Percentiles rank a stretch among this genome's conserved stretches.
These are phyloP conservation scores for Beta macrorhiza DNA, from an alignment of 179 eudicot genomes.

Conservation along the genomic window DNA sequence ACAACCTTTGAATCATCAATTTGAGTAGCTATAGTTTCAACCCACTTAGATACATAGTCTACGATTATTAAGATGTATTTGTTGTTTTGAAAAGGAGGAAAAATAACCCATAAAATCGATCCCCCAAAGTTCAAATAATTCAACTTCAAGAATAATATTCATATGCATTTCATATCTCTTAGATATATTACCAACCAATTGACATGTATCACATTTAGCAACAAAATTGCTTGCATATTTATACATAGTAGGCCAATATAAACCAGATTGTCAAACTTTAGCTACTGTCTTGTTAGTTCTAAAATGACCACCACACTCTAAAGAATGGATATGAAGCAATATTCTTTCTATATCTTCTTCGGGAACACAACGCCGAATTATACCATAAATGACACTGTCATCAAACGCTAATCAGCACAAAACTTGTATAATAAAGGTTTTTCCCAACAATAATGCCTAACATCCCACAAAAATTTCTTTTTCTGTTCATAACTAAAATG, in stretches of 20 bases:
- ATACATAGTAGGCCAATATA: neutral
- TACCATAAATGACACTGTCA: neutral
- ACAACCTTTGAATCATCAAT: neutral
- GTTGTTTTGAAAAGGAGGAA: neutral
- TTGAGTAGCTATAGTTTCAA: neutral
- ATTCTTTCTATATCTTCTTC: neutral
- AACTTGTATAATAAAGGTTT: neutral
- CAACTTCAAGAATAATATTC: neutral
- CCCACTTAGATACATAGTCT: neutral
- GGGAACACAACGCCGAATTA: neutral
- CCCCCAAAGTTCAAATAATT: neutral
- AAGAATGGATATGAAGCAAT: neutral
- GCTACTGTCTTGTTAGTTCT: neutral
- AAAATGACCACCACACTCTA: neutral
- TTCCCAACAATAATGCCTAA: neutral
- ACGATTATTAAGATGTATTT: neutral
- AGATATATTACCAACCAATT: neutral
- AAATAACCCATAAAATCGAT: neutral
- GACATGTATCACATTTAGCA: neutral
- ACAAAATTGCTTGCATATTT: neutral
- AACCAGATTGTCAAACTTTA: neutral
- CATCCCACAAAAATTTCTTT: neutral
- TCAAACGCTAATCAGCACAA: neutral
- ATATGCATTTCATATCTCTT: neutral
- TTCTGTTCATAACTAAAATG: neutral